Evolutionary conservation across 1,284 basidiomycete species (phyloP).

Genomic region (Neonothopanus nambi): DNA sequence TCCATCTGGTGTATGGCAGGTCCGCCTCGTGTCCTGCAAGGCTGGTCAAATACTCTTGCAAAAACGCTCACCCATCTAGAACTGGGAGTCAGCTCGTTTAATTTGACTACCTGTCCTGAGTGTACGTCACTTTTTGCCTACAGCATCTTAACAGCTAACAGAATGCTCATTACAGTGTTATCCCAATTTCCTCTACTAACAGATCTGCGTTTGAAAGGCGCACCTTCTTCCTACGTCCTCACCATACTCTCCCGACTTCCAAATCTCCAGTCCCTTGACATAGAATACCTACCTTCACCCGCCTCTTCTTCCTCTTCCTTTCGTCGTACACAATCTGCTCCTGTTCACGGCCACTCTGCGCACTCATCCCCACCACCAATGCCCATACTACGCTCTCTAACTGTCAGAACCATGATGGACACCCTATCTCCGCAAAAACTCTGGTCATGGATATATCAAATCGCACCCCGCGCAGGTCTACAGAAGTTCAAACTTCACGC

Average conservation of each 20-base stretch:
- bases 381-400: slow-evolving; percentile 53
- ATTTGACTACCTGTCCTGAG: slow-evolving; percentile 32
- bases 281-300: slow-evolving; percentile 48
- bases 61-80: slow-evolving; percentile 62
- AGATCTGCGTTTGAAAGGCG: slow-evolving; percentile 62
- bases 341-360: slow-evolving; percentile 6
- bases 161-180: slow-evolving; percentile 44
- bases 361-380: slow-evolving; percentile 17
- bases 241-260: slow-evolving; percentile 58
- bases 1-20: slow-evolving; percentile 71
- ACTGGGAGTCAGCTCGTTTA: slow-evolving; percentile 55
- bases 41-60: slow-evolving; percentile 58
- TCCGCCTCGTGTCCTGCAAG: slow-evolving; percentile 58
- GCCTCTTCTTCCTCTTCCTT: slow-evolving; percentile 29
- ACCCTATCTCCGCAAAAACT: slow-evolving; percentile 50
- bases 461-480: slow-evolving; percentile 52
- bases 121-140: slow-evolving; percentile 29
- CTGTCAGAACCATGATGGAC: slow-evolving; percentile 57
- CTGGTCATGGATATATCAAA: slow-evolving; percentile 58
- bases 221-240: slow-evolving; percentile 55
- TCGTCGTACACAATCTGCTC: slow-evolving; percentile 14
- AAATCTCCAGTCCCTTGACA: slow-evolving; percentile 57
- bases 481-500: slow-evolving; percentile 57
- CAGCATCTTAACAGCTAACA: slow-evolving; percentile 6
- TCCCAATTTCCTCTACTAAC: slow-evolving; percentile 55